Evolutionary conservation across 306 rosid genomes (phyloP).

Genomic region (Carpinus fangiana): DNA sequence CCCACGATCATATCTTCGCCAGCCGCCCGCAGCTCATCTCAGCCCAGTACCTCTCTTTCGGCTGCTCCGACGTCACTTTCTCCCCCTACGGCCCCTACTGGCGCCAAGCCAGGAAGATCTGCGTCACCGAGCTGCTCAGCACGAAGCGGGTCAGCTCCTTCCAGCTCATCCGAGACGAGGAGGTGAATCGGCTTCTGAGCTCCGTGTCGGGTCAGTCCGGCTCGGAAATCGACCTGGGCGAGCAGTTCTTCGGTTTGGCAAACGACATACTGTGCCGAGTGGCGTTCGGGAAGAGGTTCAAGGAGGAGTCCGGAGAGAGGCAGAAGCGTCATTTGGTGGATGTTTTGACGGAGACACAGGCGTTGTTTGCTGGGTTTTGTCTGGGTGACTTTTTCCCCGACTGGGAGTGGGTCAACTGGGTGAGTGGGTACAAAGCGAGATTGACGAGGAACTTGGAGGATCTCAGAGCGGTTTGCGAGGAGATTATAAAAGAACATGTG

Average conservation of each 20-base stretch:
- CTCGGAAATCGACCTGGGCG: slow-evolving; percentile 22
- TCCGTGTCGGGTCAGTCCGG: slow-evolving; percentile 7
- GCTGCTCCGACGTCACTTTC: slow-evolving; percentile 44
- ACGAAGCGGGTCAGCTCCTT: slow-evolving; percentile 35
- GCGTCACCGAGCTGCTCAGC: slow-evolving; percentile 41
- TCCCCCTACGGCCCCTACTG: slow-evolving; percentile 49
- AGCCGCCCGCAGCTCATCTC: slow-evolving; percentile 39
- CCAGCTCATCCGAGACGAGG: slow-evolving; percentile 27
- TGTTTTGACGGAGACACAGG: slow-evolving; percentile 33
- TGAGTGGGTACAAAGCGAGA: slow-evolving; percentile 30
- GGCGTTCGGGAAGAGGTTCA: slow-evolving; percentile 41
- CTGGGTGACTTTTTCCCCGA: slow-evolving; percentile 41
- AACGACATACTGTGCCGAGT: slow-evolving; percentile 37
- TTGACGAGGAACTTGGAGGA: slow-evolving; percentile 26
- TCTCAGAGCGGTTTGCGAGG: slow-evolving; percentile 35
- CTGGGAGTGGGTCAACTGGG: slow-evolving; percentile 31
- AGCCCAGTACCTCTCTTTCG: slow-evolving; percentile 45
- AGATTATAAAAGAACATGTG: slow-evolving; percentile 34
- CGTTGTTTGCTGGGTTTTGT: slow-evolving; percentile 40
- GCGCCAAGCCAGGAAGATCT: slow-evolving; percentile 41
- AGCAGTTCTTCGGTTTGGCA: slow-evolving; percentile 22
- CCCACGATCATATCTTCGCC: slow-evolving; percentile 41
- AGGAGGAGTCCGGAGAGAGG: slow-evolving; percentile 18
- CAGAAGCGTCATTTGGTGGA: slow-evolving; percentile 19
- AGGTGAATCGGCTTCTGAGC: slow-evolving; percentile 29